Evolutionary conservation across 2,329 filamentous ascomycete genomes (phyloP), one percentile per base, ranked within the genome.

Genomic region (Colletotrichum sublineola): DNA sequence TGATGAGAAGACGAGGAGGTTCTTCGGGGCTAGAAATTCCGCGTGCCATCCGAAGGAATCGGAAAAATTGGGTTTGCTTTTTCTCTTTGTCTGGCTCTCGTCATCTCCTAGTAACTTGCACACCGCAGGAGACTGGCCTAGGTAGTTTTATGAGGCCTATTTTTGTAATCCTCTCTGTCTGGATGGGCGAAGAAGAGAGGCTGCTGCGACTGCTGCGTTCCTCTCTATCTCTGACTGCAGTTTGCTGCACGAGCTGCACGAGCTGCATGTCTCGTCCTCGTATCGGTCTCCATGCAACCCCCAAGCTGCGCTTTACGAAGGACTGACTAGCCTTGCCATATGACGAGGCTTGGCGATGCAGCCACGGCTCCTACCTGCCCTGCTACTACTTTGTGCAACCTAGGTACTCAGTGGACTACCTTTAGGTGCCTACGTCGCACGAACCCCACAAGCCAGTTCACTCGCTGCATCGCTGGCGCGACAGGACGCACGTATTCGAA

Each of bases 241-340:
- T 46, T 53, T 68, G 58, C 68, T 63, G 65, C 60, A 69, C 4
- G 44, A 48, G 40, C 53, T 61, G 60, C 66, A 72, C 4, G 44
- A 48, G 40, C 53, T 61, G 60, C 66, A 72, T 61, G 69, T 69
- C 46, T 65, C 33, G 69, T 55, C 60, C 69, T 72, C 69, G 69
- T 72, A 72, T 72, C 66, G 44, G 55, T 33, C 31, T 72, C 66
- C 60, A 64, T 64, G 66, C 60, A 64, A 68, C 65, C 68, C 65
- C 60, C 63, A 44, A 42, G 62, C 53, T 57, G 40, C 46, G 40
- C 33, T 68, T 69, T 56, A 72, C 69, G 46, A 69, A 69, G 68
- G 57, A 29, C 24, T 58, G 57, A 44, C 42, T 44, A 18, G 42
- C 46, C 63, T 67, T 57, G 65, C 40, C 69, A 64, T 64, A 69